A percentile compares a stretch with the other conserved stretches of the same genome.
Conservation (phyloP, 2,329 filamentous ascomycete species). For the Graphilbum ipis-grandicollis region DNA sequence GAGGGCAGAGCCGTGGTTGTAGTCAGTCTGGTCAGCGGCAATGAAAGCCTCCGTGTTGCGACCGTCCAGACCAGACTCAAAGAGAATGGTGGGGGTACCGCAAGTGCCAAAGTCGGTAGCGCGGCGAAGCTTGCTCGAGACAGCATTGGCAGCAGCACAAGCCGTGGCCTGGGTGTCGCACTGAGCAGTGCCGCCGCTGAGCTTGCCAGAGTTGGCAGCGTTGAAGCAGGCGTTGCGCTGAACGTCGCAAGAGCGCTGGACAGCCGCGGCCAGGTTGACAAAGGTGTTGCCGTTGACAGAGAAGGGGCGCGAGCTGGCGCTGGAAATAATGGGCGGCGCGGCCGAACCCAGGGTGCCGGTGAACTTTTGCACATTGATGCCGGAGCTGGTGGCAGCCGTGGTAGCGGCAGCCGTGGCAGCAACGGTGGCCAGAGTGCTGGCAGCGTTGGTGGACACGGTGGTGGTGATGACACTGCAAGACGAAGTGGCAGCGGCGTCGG, state of each 20-base stretch:
- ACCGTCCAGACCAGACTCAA: slow-evolving; percentile 24
- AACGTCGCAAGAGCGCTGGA: slow-evolving; percentile 25
- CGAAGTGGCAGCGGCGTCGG: slow-evolving; percentile 6
- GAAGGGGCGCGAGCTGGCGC: slow-evolving; percentile 17
- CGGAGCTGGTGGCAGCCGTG: background rate
- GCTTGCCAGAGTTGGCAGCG: slow-evolving; percentile 18
- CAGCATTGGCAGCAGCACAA: slow-evolving; percentile 9
- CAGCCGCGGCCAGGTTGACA: slow-evolving; percentile 20
- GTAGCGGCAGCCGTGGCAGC: slow-evolving; percentile 1
- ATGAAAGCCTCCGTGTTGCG: slow-evolving; percentile 24
- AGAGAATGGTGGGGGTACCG: slow-evolving; percentile 22
- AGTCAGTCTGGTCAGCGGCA: slow-evolving; percentile 21
- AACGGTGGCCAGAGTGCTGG: slow-evolving; percentile 8
- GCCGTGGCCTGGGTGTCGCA: slow-evolving; percentile 20
- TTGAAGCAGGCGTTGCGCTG: slow-evolving; percentile 28
- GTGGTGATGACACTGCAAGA: slow-evolving; percentile 7
- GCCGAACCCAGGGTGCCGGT: slow-evolving; percentile 22
- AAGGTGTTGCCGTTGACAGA: slow-evolving; percentile 21
- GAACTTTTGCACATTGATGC: slow-evolving; percentile 21
- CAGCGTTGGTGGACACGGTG: slow-evolving; percentile 6
- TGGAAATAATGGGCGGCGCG: slow-evolving; percentile 17
- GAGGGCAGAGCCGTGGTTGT: slow-evolving; percentile 27
- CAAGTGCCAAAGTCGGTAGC: slow-evolving; percentile 22
- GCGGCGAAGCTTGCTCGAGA: slow-evolving; percentile 7
- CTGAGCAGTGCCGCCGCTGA: slow-evolving; percentile 15